Evolutionary conservation across 75 land plant genomes (phyloP).

Genomic region (Larix kaempferi): DNA sequence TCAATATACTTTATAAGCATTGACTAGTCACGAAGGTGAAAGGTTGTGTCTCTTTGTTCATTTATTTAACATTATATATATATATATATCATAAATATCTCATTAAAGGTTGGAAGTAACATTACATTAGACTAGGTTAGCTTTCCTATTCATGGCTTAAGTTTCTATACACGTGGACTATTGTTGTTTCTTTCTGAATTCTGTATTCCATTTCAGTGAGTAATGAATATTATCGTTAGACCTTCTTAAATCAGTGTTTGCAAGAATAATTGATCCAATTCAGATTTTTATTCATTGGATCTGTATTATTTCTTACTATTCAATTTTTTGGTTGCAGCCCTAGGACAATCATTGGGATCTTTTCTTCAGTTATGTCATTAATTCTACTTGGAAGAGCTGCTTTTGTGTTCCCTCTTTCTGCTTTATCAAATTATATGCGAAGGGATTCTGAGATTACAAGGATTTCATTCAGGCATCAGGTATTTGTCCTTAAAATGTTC

Average conservation of each 20-base stretch:
- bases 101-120: background rate
- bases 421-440: constrained; percentile 50
- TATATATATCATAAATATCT: too few relatives aligned
- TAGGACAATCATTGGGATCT: constrained; percentile 27
- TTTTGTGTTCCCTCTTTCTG: constrained; percentile 75
- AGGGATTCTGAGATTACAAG: constrained; percentile 21
- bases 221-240: background rate
- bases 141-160: background rate
- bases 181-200: too few relatives aligned
- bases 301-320: background rate
- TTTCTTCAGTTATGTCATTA: constrained; percentile 25
- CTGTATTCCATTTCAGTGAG: background rate
- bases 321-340: constrained; percentile 32
- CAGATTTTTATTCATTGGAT: background rate
- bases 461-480: constrained; percentile 62
- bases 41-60: too few relatives aligned
- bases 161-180: too few relatives aligned
- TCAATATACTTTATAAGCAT: too few relatives aligned
- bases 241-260: background rate
- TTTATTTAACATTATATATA: too few relatives aligned
- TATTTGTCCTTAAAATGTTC: constrained; percentile 8
- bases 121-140: background rate
- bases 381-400: constrained; percentile 74
- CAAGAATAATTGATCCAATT: background rate
- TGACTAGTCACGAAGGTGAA: too few relatives aligned